Conservation (phyloP, 192 early-diverging fungal genomes). For the Gryganskiella cystojenkinii region DNA sequence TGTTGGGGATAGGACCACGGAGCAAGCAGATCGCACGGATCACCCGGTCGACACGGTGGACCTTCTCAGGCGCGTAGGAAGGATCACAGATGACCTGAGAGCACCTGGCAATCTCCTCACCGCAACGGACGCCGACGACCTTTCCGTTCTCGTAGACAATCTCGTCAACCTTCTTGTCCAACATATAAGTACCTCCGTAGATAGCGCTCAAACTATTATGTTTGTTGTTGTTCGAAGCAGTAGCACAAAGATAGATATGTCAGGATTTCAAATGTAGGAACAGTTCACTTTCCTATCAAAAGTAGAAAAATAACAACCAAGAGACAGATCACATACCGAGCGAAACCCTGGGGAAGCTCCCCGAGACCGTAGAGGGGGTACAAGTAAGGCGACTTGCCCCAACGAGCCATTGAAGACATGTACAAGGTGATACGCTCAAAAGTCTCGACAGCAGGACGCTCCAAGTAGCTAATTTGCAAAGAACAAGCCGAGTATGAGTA, state of each 20-base stretch:
- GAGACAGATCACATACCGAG: slow-evolving; percentile 64
- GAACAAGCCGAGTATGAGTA: neutral
- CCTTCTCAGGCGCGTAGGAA: slow-evolving; percentile 87
- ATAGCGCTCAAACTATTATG: slow-evolving; percentile 91
- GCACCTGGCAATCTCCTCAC: slow-evolving; percentile 83
- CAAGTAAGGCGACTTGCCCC: slow-evolving; percentile 97
- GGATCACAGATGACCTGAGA: slow-evolving; percentile 97
- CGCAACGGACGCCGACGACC: slow-evolving; percentile 91
- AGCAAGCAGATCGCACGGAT: slow-evolving; percentile 98
- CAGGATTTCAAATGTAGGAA: no score
- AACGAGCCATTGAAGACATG: slow-evolving; percentile 89
- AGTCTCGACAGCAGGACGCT: slow-evolving; percentile 82
- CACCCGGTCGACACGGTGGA: slow-evolving; percentile 85
- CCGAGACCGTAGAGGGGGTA: slow-evolving; percentile 99
- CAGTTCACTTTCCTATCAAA: no score
- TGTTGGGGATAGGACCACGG: slow-evolving; percentile 91
- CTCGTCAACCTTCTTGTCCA: slow-evolving; percentile 92
- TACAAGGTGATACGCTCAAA: slow-evolving; percentile 94
- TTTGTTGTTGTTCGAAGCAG: neutral
- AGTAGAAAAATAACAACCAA: no score
- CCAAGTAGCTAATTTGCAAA: slow-evolving; percentile 74
- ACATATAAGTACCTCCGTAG: slow-evolving; percentile 99
- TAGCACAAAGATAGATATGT: neutral
- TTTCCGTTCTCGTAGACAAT: slow-evolving; percentile 86
- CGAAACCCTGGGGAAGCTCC: slow-evolving; percentile 98